A percentile compares a stretch with the other conserved stretches of the same genome.
Evolutionary conservation across 2,329 filamentous ascomycete genomes (phyloP).

Genomic region (Colletotrichum orchidophilum): DNA sequence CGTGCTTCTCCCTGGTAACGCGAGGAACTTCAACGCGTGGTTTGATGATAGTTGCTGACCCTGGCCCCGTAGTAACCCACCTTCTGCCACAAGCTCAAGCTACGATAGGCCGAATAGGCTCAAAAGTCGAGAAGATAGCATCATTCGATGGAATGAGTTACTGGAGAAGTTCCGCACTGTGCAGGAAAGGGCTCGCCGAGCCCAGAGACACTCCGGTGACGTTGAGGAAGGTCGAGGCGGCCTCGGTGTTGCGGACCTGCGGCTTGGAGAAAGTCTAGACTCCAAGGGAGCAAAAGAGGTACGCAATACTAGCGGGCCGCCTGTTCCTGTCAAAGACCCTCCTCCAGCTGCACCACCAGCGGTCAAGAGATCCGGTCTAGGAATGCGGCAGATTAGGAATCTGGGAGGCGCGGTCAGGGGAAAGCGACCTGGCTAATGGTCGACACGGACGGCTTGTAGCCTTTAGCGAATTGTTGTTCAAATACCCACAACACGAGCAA

Average conservation of each 20-base stretch:
- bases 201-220: conserved; percentile 67
- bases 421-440: conserved; percentile 54
- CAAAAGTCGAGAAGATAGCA: conserved; percentile 82
- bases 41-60: conserved; percentile 39
- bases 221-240: conserved; percentile 56
- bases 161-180: conserved; percentile 94
- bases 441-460: conserved; percentile 38
- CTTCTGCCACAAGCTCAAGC: conserved; percentile 60
- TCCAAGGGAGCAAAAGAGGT: conserved; percentile 54
- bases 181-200: conserved; percentile 83
- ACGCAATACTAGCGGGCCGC: conserved; percentile 44
- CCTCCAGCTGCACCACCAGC: conserved; percentile 49
- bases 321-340: conserved; percentile 60
- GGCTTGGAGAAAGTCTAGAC: conserved; percentile 51
- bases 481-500: conserved; percentile 19
- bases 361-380: conserved; percentile 70
- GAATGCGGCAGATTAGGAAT: conserved; percentile 72
- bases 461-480: conserved; percentile 10
- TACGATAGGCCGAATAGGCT: conserved; percentile 82
- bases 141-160: conserved; percentile 90
- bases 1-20: conserved; percentile 36
- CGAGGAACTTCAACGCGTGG: conserved; percentile 39
- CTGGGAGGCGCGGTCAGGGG: conserved; percentile 76
- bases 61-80: conserved; percentile 39
- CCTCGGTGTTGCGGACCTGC: conserved; percentile 54